A percentile compares a stretch with the other conserved stretches of the same genome.
Evolutionary conservation across 805 yeast genomes (phyloP).

Genomic region (Nakazawaea peltata): DNA sequence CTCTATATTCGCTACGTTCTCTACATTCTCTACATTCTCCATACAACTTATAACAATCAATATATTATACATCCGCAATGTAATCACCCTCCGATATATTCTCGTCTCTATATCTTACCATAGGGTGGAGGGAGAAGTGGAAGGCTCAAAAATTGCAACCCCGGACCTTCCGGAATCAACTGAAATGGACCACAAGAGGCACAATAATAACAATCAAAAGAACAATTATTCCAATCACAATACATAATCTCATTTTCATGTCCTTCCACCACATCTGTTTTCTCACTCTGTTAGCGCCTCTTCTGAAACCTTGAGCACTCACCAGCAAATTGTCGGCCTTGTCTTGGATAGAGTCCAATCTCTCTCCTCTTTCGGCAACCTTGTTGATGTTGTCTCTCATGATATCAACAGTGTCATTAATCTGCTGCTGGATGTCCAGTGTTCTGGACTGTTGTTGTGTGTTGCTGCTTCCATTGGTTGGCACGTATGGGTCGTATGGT

Average conservation of each 20-base stretch:
- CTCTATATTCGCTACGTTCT: too few relatives aligned
- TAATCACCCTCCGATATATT: too few relatives aligned
- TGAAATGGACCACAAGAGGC: constrained; percentile 88
- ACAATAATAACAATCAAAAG: constrained; percentile 82
- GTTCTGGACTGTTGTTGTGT: constrained; percentile 27
- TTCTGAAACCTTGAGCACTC: constrained; percentile 88
- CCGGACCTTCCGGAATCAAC: constrained; percentile 13
- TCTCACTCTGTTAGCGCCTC: constrained; percentile 95
- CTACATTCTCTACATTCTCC: too few relatives aligned
- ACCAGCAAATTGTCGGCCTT: constrained; percentile 90
- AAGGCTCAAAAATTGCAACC: too few relatives aligned
- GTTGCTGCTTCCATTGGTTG: constrained; percentile 21
- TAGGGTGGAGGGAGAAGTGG: too few relatives aligned
- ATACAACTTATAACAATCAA: too few relatives aligned
- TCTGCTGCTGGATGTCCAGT: constrained; percentile 45
- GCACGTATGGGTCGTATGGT: constrained; percentile 83
- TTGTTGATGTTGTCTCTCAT: constrained; percentile 97
- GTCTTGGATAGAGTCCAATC: constrained; percentile 84
- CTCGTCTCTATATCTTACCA: too few relatives aligned
- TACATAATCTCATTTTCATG: constrained; percentile 92
- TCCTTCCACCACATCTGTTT: constrained; percentile 99
- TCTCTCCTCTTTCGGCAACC: constrained; percentile 92
- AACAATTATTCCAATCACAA: constrained; percentile 69
- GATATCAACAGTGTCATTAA: constrained; percentile 92
- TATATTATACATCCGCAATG: too few relatives aligned